Evolutionary conservation across 192 early-diverging fungal genomes (phyloP).

Genomic region (Neocallimastix lanati): DNA sequence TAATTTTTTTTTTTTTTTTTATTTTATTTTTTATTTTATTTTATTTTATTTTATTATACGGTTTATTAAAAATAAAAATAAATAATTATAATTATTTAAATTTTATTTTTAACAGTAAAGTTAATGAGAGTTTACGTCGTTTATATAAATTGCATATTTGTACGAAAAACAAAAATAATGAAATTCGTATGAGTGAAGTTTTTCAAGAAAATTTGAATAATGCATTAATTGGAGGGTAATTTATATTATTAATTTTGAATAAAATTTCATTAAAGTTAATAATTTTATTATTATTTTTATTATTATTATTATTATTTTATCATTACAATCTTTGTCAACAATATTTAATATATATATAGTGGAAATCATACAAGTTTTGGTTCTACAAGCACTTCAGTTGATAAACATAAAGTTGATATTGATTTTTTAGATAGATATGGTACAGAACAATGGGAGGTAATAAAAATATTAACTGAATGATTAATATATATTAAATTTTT

Average conservation of each 20-base stretch:
- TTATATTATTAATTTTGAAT: no score
- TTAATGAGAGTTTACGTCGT: conserved; percentile 3
- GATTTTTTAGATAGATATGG: conserved; percentile 64
- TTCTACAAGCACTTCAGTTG: conserved; percentile 29
- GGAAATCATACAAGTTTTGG: conserved; percentile 79
- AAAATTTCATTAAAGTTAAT: no score
- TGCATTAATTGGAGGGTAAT: conserved; percentile 24
- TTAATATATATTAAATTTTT: not conserved
- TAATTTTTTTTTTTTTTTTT: not conserved
- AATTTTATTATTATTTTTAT: no score
- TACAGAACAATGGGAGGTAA: conserved; percentile 62
- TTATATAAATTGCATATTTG: conserved; percentile 40
- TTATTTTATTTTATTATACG: not conserved
- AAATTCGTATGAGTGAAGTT: conserved; percentile 11
- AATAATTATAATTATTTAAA: not conserved
- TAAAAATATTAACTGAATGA: not conserved
- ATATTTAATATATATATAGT: conserved; percentile 18
- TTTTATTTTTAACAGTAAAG: not conserved
- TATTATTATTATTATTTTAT: no score
- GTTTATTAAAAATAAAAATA: no score
- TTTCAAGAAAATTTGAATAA: conserved; percentile 22
- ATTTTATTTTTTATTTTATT: not conserved
- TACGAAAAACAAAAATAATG: conserved; percentile 54
- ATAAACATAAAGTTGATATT: conserved; percentile 43
- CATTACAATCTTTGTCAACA: no score